Evolutionary conservation across 2,329 filamentous ascomycete species (phyloP), one percentile per base, ranked within the genome.

Genomic region (Zymoseptoria passerinii): DNA sequence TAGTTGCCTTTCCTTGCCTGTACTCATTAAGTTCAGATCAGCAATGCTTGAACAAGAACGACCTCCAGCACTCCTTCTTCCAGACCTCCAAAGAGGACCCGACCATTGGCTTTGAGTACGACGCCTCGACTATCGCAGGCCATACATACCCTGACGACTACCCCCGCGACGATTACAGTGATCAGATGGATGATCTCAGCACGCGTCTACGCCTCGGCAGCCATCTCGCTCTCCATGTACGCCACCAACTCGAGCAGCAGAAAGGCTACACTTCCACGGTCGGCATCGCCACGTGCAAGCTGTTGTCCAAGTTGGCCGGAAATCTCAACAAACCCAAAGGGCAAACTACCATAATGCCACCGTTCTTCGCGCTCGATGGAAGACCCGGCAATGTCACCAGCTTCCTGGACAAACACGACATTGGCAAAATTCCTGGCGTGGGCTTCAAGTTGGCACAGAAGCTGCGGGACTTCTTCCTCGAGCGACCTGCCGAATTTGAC

Each of bases 181-280:
- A 50, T 2, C 55, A 64, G 16, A 20, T 50, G 8, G 62, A 65
- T 35, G 63, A 65, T 29, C 56, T 70, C 27, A 67, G 58, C 7
- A 73, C 86, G 56, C 84, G 88, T 48, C 78, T 96, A 35, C 76
- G 87, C 10, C 77, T 96, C 8, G 92, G 84, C 4, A 94, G 90
- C 9, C 90, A 96, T 73, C 76, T 97, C 29, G 90, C 90, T 4
- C 78, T 83, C 28, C 80, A 92, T 69, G 73, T 97, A 27, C 85
- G 92, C 10, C 76, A 80, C 57, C 82, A 83, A 67, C 77, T 97
- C 9, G 88, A 95, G 67, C 78, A 85, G 51, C 80, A 90, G 51
- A 87, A 85, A 67, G 90, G 90, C 1, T 96, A 92, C 73, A 96
- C 91, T 0, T 88, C 88, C 28, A 92, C 92, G 0, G 91, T 89